Conservation (phyloP, 495 filamentous ascomycete genomes). For the Stereocaulon alpinum region DNA sequence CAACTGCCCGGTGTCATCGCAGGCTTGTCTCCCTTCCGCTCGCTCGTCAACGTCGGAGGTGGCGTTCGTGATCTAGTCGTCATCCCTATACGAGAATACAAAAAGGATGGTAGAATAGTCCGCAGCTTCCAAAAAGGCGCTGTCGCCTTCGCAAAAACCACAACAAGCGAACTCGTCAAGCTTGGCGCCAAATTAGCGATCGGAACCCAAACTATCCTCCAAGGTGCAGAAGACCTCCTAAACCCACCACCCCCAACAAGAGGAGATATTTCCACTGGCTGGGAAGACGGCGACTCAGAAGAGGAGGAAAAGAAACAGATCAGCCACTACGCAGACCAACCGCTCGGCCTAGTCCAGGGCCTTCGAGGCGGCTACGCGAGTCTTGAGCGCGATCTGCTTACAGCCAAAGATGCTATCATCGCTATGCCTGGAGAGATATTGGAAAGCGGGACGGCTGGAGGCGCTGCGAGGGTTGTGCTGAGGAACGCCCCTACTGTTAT, state of each 20-base stretch:
- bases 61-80: slow-evolving; percentile 79
- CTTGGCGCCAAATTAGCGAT: slow-evolving; percentile 91
- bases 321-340: slow-evolving; percentile 87
- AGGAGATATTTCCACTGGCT: slow-evolving; percentile 31
- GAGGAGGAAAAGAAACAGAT: slow-evolving; percentile 64
- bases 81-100: slow-evolving; percentile 84
- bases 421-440: slow-evolving; percentile 88
- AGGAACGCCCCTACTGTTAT: slow-evolving; percentile 83
- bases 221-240: slow-evolving; percentile 75
- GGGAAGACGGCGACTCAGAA: slow-evolving; percentile 53
- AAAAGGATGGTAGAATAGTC: slow-evolving; percentile 85
- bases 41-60: slow-evolving; percentile 78
- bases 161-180: slow-evolving; percentile 80
- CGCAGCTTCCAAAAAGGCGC: slow-evolving; percentile 87
- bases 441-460: slow-evolving; percentile 74
- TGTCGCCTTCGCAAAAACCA: slow-evolving; percentile 79
- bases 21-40: slow-evolving; percentile 80
- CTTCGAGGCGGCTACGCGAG: slow-evolving; percentile 70
- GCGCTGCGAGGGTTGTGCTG: slow-evolving; percentile 69
- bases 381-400: slow-evolving; percentile 74
- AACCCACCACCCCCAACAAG: slow-evolving; percentile 33
- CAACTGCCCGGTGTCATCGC: slow-evolving; percentile 85
- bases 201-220: slow-evolving; percentile 82
- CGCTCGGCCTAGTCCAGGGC: slow-evolving; percentile 75
- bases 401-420: slow-evolving; percentile 81